Base-by-base conservation (phyloP, 306 rosid genomes). In the Pterocarpus macrocarpus region DNA sequence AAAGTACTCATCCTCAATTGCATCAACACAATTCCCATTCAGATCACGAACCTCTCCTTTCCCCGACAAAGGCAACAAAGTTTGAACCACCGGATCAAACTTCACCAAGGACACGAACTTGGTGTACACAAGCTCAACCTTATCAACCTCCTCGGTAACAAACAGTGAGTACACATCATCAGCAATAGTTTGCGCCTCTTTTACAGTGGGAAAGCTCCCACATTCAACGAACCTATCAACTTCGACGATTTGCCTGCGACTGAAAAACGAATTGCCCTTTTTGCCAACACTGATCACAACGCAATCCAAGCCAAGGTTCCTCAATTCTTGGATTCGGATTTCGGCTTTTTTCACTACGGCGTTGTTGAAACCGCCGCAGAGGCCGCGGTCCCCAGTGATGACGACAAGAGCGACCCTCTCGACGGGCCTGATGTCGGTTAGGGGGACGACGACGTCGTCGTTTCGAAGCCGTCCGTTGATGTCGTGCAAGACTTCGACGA, bases 111-210 rank as follows among this genome's bases (percentile, higher is more conserved):
- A 92, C 62, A 86, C 83, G 52, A 92, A 92, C 41, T 86, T 94
- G 5, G 96, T 78, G 64, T 86, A 94, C 13, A 94, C 81, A 82
- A 92, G 89, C 86, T 92, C 97, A 49, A 94, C 93, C 67, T 89
- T 90, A 62, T 94, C 98, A 68, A 92, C 95, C 58, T 94, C 97
- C 69, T 90, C 96, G 43, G 84, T 88, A 8, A 94, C 83, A 77
- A 92, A 94, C 4, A 88, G 64, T 4, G 97, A 89, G 70, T 92
- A 94, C 36, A 92, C 92, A 69, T 81, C 76, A 75, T 94, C 97
- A n/a, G 97, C 98, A 30, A 94, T 88, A 2, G 69, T 70, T 64
- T 94, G 96, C 15, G 96, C 97, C 55, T 88, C 91, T 76, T 94
- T 94, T 0, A 85, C 62, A 0, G 92, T 90, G 2, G 96, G 95